These are phyloP conservation scores for Rosellinia necatrix DNA, from an alignment of 2,329 filamentous ascomycete genomes.

Conservation along the genomic window DNA sequence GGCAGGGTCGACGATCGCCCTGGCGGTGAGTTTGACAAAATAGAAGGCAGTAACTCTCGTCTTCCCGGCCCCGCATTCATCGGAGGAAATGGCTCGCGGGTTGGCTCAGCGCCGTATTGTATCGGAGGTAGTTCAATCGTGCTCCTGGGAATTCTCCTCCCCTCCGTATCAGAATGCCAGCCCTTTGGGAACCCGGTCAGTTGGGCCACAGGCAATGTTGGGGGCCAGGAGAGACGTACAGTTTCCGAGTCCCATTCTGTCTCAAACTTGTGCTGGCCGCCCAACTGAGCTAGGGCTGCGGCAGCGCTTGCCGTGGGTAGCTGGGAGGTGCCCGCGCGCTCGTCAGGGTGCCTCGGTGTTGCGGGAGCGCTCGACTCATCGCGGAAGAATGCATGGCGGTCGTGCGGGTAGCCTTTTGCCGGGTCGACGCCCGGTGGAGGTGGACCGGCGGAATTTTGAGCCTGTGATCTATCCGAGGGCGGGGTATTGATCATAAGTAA, in stretches of 20 bases:
- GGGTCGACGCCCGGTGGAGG: conserved; percentile 36
- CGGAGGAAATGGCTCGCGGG: conserved; percentile 73
- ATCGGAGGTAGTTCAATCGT: conserved; percentile 77
- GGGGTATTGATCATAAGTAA: conserved; percentile 92
- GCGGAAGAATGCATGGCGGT: conserved; percentile 69
- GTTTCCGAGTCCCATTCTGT: conserved; percentile 78
- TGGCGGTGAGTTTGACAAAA: conserved; percentile 79
- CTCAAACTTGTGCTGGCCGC: conserved; percentile 73
- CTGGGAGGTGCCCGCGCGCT: conserved; percentile 66
- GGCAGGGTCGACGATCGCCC: conserved; percentile 87
- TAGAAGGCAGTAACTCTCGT: conserved; percentile 80
- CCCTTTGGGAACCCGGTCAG: conserved; percentile 54
- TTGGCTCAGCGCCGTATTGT: conserved; percentile 64
- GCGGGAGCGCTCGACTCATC: conserved; percentile 70
- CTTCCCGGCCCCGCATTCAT: conserved; percentile 63
- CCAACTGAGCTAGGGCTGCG: conserved; percentile 81
- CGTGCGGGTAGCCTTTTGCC: conserved; percentile 58
- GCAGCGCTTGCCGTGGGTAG: conserved; percentile 77
- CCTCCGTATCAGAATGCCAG: conserved; percentile 73
- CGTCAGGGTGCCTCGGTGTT: conserved; percentile 71
- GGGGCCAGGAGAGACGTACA: conserved; percentile 54
- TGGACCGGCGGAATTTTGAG: conserved; percentile 42
- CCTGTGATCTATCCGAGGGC: conserved; percentile 70
- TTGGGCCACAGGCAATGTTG: conserved; percentile 24
- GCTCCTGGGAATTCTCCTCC: conserved; percentile 64